Evolutionary conservation across 2,329 filamentous ascomycete genomes (phyloP), one percentile per base, ranked within the genome.

Genomic region (Ophiostoma tasmaniense): DNA sequence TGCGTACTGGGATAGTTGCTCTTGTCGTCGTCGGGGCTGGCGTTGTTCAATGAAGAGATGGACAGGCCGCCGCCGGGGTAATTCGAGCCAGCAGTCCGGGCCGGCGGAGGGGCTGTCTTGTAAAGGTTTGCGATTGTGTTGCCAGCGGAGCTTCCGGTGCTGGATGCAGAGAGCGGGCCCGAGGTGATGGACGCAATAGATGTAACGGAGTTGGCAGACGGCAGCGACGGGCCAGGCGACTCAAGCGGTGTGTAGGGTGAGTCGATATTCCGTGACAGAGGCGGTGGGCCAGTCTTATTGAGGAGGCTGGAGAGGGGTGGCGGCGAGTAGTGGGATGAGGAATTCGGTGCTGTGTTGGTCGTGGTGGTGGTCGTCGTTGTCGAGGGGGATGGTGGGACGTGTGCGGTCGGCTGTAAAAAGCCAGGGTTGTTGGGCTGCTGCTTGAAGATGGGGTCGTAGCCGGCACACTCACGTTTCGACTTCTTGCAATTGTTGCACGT

Each of bases 401-500:
- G 61, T 14, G 61, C 33, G 20, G 61, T 64, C 11, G 61, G 61
- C 33, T 64, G 61, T 10, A 64, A 22, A 64, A 64, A 42, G 22
- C 42, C 67, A 2, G 71, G 68, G 30, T 66, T 69, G 30, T 66
- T 71, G 74, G 89, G 87, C 72, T 89, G 86, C 73, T 86, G 86
- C 79, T 92, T 91, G 81, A 94, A 95, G 75, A 94, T 91, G 50
- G 91, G 91, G 76, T 95, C 91, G 85, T 95, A 95, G 68, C 91
- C 91, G 66, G 93, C 78, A 76, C 91, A 95, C 75, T 94, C 91
- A 76, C 91, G 90, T 80, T 94, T 95, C 74, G 90, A 93, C 79
- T 95, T 95, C 76, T 90, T 89, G 81, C 91, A 95, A 77, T 95
- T 92, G 80, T 92, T 89, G 83, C 95, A 99, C 71, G 90, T 89